Evolutionary conservation across 768 basidiomycete species (phyloP).

Genomic region (Mrakia hoshinonis): DNA sequence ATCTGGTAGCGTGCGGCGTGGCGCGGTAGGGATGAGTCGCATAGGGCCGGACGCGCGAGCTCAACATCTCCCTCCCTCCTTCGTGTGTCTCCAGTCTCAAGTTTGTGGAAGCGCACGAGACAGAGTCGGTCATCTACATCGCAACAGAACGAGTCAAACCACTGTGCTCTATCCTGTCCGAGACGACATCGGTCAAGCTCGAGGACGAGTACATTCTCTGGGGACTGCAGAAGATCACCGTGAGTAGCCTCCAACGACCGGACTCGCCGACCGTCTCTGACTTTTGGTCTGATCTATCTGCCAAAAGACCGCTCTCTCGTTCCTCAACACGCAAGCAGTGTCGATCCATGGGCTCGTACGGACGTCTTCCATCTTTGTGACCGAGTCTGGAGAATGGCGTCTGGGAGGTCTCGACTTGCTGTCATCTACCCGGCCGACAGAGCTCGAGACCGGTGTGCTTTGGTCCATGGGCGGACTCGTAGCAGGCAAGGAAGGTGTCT

Average conservation of each 20-base stretch:
- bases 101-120: constrained; percentile 87
- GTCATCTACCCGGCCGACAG: constrained; percentile 63
- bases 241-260: constrained; percentile 43
- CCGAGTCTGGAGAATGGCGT: constrained; percentile 92
- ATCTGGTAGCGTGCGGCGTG: background rate
- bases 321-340: constrained; percentile 72
- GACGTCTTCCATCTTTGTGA: constrained; percentile 72
- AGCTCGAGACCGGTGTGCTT: constrained; percentile 54
- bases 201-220: constrained; percentile 84
- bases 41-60: background rate
- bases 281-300: background rate
- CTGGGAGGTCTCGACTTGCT: constrained; percentile 88
- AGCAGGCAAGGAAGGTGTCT: constrained; percentile 55
- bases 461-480: constrained; percentile 52
- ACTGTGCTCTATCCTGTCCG: constrained; percentile 53
- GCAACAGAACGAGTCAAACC: constrained; percentile 91
- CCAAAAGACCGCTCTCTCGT: constrained; percentile 70
- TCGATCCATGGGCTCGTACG: constrained; percentile 77
- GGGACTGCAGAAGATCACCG: constrained; percentile 84
- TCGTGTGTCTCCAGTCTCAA: constrained; percentile 49
- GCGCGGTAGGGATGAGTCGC: too few species aligned
- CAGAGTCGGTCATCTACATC: constrained; percentile 76
- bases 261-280: background rate
- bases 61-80: background rate
- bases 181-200: constrained; percentile 45